Percentiles rank a stretch among this genome's conserved stretches.
These are phyloP conservation scores for Alisma plantagoaquatica DNA, from an alignment of 106 monocot genomes.

Conservation along the genomic window DNA sequence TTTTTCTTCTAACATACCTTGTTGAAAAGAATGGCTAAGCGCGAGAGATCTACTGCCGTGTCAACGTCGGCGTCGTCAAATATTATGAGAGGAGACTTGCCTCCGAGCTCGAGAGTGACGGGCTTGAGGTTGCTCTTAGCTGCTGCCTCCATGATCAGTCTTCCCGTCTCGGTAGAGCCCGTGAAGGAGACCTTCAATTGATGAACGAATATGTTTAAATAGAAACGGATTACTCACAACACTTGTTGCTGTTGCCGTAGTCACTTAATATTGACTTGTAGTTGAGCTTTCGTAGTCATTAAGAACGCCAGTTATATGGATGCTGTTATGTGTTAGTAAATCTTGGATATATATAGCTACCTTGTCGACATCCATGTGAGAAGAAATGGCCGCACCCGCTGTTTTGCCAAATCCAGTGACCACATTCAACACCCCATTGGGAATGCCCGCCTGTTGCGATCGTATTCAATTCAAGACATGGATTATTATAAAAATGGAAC, in stretches of 20 bases:
- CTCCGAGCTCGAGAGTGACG: constrained; percentile 80
- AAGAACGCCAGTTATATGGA: too few relatives aligned
- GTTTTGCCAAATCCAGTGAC: constrained; percentile 43
- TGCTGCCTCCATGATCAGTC: constrained; percentile 60
- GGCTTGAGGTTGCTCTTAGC: constrained; percentile 83
- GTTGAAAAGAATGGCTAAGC: constrained; percentile 38
- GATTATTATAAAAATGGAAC: too few relatives aligned
- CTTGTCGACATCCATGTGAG: constrained; percentile 75
- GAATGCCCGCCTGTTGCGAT: constrained; percentile 55
- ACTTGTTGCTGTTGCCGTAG: too few relatives aligned
- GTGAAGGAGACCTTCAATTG: constrained; percentile 76
- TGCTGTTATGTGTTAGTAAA: too few relatives aligned
- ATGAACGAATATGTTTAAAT: too few relatives aligned
- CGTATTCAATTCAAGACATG: too few relatives aligned
- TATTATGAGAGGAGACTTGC: constrained; percentile 74
- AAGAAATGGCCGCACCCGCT: constrained; percentile 45
- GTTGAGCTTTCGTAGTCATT: too few relatives aligned
- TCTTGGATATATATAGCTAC: too few relatives aligned
- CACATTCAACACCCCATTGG: constrained; percentile 65
- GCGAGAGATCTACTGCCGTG: constrained; percentile 51
- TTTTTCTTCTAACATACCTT: constrained; percentile 52
- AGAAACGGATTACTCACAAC: too few relatives aligned
- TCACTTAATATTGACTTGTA: too few relatives aligned
- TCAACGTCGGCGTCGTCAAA: constrained; percentile 85
- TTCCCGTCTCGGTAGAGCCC: constrained; percentile 71